Evolutionary conservation across 805 yeast genomes (phyloP).

Genomic region (Metschnikowia proteae): DNA sequence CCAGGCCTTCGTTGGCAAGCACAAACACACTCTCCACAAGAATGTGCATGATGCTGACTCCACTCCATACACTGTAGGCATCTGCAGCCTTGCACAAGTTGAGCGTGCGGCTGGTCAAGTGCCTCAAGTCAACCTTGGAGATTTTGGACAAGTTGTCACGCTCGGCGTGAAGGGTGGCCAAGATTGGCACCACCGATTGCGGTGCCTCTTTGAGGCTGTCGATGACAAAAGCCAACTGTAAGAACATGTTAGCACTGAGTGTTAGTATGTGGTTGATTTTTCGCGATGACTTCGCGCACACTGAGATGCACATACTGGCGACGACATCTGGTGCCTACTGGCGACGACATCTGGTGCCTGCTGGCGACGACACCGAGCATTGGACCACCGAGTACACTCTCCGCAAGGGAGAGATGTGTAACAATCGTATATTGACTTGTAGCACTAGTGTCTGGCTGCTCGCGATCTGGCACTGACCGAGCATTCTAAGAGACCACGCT

Average conservation of each 20-base stretch:
- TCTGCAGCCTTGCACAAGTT: slow-evolving; percentile 45
- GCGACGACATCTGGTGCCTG: too few relatives aligned
- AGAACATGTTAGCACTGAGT: slow-evolving; percentile 15
- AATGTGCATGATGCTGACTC: slow-evolving; percentile 49
- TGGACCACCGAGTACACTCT: too few relatives aligned
- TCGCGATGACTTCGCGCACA: slow-evolving; percentile 1
- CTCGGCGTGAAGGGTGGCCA: slow-evolving; percentile 27
- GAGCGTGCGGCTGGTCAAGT: slow-evolving; percentile 41
- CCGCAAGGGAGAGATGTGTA: too few relatives aligned
- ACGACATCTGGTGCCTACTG: too few relatives aligned
- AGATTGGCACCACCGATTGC: slow-evolving; percentile 27
- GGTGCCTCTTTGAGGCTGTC: slow-evolving; percentile 26
- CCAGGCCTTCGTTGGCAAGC: slow-evolving; percentile 40
- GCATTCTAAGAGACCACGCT: too few relatives aligned
- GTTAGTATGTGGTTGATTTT: background rate
- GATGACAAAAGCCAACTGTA: slow-evolving; percentile 23
- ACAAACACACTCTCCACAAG: slow-evolving; percentile 28
- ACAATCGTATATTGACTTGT: too few relatives aligned
- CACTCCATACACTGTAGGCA: slow-evolving; percentile 51
- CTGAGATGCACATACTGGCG: too few relatives aligned
- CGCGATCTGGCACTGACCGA: too few relatives aligned
- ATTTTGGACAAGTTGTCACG: slow-evolving; percentile 35
- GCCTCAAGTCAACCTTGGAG: slow-evolving; percentile 48
- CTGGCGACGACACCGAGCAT: too few relatives aligned
- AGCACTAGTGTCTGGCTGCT: too few relatives aligned